Conservation (phyloP, 2,329 filamentous ascomycete genomes). For the Phaeosphaeriaceae sp. region DNA sequence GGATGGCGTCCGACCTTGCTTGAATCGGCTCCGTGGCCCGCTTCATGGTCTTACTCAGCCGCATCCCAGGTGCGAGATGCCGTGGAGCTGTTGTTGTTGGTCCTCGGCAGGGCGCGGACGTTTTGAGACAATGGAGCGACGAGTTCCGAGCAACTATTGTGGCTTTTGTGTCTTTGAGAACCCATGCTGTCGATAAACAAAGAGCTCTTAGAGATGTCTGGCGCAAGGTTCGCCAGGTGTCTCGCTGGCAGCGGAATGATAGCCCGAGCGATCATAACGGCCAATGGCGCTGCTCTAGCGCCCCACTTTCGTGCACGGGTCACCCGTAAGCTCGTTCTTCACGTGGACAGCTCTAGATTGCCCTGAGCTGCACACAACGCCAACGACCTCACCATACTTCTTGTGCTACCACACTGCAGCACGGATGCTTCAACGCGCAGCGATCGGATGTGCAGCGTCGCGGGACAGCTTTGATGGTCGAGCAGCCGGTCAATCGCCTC, state of each 20-base stretch:
- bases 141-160: not conserved
- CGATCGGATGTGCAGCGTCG: not conserved
- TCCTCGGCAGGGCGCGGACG: not conserved
- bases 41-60: slow-evolving; percentile 26
- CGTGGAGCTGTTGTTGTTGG: slow-evolving; percentile 1
- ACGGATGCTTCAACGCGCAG: not conserved
- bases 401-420: slow-evolving; percentile 11
- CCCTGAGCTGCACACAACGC: not conserved
- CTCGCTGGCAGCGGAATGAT: not conserved
- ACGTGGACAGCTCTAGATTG: slow-evolving; percentile 12
- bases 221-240: not conserved
- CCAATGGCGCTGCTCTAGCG: slow-evolving; percentile 11
- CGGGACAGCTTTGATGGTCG: not conserved
- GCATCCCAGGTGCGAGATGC: not conserved
- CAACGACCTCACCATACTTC: slow-evolving; percentile 8
- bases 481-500: not conserved
- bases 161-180: not conserved
- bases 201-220: not conserved
- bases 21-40: slow-evolving; percentile 8
- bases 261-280: slow-evolving; percentile 1
- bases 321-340: slow-evolving; percentile 10
- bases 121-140: not conserved
- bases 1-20: slow-evolving; percentile 8
- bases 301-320: slow-evolving; percentile 17
- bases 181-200: not conserved